Evolutionary conservation across 2,329 filamentous ascomycete genomes (phyloP), one percentile per base, ranked within the genome.

Genomic region (Pyrenochaeta sp.): DNA sequence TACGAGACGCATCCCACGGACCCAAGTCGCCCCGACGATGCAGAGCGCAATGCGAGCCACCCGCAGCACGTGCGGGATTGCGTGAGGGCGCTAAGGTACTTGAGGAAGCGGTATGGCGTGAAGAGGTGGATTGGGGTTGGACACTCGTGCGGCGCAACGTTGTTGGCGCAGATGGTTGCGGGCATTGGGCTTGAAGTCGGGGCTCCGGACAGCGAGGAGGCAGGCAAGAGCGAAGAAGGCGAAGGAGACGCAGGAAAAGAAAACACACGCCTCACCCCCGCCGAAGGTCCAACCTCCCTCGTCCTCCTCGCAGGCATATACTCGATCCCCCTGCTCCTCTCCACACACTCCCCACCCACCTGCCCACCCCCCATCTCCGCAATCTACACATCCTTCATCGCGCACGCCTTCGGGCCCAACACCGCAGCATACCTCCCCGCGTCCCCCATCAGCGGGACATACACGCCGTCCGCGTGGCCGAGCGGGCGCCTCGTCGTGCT

Each of bases 221-320:
- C n/a, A n/a, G n/a, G n/a, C n/a, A n/a, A n/a, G n/a, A n/a, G n/a
- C n/a, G n/a, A n/a, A n/a, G n/a, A n/a, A n/a, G n/a, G n/a, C n/a
- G n/a, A n/a, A n/a, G n/a, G n/a, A n/a, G n/a, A n/a, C n/a, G n/a
- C n/a, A n/a, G n/a, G n/a, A n/a, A n/a, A n/a, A n/a, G n/a, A n/a
- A n/a, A n/a, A n/a, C n/a, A n/a, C n/a, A n/a, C 4, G 29, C 11
- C 4, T 26, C 2, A 3, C 31, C 6, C 10, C 21, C n/a, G 11
- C n/a, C 11, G 24, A 19, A 7, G 43, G 41, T 1, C 53, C 48
- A 0, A 60, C 71, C 3, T 81, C 78, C 3, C 69, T 88, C n/a
- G 63, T 88, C 4, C 80, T 84, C 22, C 69, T 88, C 14, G 81
- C 81, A 41, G 87, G 87, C 1, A 82, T 90, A 15, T 89, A 89